These are phyloP conservation scores for Coix lacrymajobi DNA, from an alignment of 176 grass and related monocot species.

Conservation along the genomic window DNA sequence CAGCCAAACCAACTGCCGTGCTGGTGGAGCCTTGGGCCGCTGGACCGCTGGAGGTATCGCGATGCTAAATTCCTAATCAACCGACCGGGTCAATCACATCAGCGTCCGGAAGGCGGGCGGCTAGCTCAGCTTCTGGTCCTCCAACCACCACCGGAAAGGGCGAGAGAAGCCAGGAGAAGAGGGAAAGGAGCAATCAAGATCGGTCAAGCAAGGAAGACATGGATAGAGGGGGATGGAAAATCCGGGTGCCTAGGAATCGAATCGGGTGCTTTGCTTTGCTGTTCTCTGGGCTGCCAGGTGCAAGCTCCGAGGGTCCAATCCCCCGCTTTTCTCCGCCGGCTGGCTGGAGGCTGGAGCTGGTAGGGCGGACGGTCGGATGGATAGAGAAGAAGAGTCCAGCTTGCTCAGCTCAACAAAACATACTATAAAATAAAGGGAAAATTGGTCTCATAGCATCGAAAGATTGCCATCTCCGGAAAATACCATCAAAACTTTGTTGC, in stretches of 20 bases:
- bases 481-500: too few relatives aligned
- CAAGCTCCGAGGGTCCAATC: neutral
- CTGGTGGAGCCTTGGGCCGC: neutral
- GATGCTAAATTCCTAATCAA: neutral
- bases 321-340: neutral
- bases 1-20: neutral
- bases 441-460: too few relatives aligned
- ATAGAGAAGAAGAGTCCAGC: conserved; percentile 6
- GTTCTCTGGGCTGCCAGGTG: neutral
- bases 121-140: neutral
- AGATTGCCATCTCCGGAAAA: too few relatives aligned
- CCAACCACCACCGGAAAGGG: neutral
- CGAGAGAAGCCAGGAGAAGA: neutral
- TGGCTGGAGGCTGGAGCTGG: neutral
- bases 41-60: neutral
- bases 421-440: neutral
- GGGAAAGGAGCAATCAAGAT: neutral
- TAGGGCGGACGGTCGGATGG: neutral
- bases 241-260: neutral
- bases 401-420: neutral
- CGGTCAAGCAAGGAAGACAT: neutral
- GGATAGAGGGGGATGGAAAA: neutral
- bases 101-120: neutral
- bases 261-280: conserved; percentile 17
- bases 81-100: neutral